A percentile compares a stretch with the other conserved stretches of the same genome.
These are phyloP conservation scores for Wickerhamomyces sp. DNA, from an alignment of 1,139 yeast genomes.

Conservation along the genomic window DNA sequence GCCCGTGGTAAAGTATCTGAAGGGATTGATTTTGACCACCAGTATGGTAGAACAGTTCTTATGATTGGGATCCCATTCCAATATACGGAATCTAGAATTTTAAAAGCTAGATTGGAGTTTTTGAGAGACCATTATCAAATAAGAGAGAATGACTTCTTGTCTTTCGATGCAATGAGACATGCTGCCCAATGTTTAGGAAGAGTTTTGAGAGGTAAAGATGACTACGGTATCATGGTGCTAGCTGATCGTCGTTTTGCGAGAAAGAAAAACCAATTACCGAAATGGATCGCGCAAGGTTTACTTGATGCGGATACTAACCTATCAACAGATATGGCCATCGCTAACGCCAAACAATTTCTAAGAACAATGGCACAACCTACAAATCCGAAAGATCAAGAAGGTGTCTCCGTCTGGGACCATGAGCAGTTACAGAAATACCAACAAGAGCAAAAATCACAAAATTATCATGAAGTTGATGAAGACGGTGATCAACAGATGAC, in stretches of 20 bases:
- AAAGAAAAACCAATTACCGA: slow-evolving; percentile 84
- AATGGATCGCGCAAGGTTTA: slow-evolving; percentile 94
- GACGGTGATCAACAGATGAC: slow-evolving; percentile 25
- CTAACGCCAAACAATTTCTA: slow-evolving; percentile 87
- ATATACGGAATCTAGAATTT: slow-evolving; percentile 92
- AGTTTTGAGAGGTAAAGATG: slow-evolving; percentile 95
- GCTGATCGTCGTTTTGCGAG: slow-evolving; percentile 92
- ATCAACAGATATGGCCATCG: slow-evolving; percentile 97
- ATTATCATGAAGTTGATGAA: slow-evolving; percentile 11
- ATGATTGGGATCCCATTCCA: slow-evolving; percentile 99
- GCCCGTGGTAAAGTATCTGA: slow-evolving; percentile 99
- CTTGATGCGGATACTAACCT: slow-evolving; percentile 87
- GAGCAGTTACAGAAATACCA: slow-evolving; percentile 67
- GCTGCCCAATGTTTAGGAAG: slow-evolving; percentile 99
- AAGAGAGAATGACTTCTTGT: slow-evolving; percentile 86
- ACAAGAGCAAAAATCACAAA: slow-evolving; percentile 35
- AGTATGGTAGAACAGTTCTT: slow-evolving; percentile 92
- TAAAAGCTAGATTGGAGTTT: slow-evolving; percentile 91
- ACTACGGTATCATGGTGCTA: slow-evolving; percentile 96
- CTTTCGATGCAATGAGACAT: slow-evolving; percentile 99
- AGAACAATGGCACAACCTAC: slow-evolving; percentile 94
- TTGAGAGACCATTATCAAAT: slow-evolving; percentile 90
- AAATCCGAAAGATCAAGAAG: slow-evolving; percentile 87
- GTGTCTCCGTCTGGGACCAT: slow-evolving; percentile 88
- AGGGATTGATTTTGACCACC: slow-evolving; percentile 99